Percentiles rank a stretch among this genome's conserved stretches.
Conservation (phyloP, 192 early-diverging fungal genomes). For the Gamsiella multidivaricata region DNA sequence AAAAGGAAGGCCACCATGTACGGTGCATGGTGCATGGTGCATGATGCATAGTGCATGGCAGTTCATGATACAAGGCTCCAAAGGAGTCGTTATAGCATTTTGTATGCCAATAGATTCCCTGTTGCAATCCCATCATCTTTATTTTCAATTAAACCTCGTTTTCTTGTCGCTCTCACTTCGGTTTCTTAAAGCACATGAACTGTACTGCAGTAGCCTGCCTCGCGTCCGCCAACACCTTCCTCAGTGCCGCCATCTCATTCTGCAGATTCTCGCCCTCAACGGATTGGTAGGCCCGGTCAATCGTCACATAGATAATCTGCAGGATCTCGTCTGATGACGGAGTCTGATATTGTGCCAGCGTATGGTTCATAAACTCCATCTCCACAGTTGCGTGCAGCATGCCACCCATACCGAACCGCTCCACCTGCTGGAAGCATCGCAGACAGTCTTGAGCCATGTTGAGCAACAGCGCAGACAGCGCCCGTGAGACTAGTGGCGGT, state of each 20-base stretch:
- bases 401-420: constrained; percentile 89
- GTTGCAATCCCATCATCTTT: no score
- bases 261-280: constrained; percentile 62
- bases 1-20: no score
- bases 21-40: no score
- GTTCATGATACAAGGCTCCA: no score
- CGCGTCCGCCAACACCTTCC: constrained; percentile 62
- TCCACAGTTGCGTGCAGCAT: constrained; percentile 96
- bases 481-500: constrained; percentile 78
- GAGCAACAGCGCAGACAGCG: constrained; percentile 78
- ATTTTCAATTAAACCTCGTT: not conserved
- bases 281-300: constrained; percentile 73
- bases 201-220: constrained; percentile 64
- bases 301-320: constrained; percentile 78
- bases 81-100: no score
- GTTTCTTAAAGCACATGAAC: constrained; percentile 68
- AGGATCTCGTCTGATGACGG: constrained; percentile 73
- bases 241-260: constrained; percentile 64
- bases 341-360: constrained; percentile 81
- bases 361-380: constrained; percentile 89
- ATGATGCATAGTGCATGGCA: no score
- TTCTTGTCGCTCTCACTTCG: constrained; percentile 9
- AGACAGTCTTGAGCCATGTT: constrained; percentile 85
- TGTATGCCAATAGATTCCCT: no score
- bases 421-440: constrained; percentile 79